Evolutionary conservation across 805 yeast genomes (phyloP).

Genomic region (Torulaspora maleeae): DNA sequence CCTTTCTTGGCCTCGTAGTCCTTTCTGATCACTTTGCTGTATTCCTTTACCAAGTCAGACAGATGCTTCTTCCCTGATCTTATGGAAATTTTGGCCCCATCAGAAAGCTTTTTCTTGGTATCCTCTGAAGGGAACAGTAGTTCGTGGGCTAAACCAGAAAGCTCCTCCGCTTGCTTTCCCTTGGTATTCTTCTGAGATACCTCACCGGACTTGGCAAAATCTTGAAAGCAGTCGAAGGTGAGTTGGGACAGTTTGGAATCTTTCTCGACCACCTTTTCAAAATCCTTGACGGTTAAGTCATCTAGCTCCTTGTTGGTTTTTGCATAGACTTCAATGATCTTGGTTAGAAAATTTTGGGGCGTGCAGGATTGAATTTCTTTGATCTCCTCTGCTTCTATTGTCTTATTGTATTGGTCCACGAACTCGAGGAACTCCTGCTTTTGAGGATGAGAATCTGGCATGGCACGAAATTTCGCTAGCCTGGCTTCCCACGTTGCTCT

Average conservation of each 20-base stretch:
- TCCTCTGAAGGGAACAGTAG: slow-evolving; percentile 23
- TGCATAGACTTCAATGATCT: slow-evolving; percentile 37
- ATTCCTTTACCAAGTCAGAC: slow-evolving; percentile 25
- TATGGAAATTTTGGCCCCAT: slow-evolving; percentile 22
- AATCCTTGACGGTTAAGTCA: slow-evolving; percentile 29
- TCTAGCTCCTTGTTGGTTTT: slow-evolving; percentile 19
- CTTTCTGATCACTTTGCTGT: slow-evolving; percentile 27
- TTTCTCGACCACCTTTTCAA: slow-evolving; percentile 38
- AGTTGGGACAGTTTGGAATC: slow-evolving; percentile 22
- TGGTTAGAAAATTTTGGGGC: slow-evolving; percentile 44
- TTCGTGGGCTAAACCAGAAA: slow-evolving; percentile 12
- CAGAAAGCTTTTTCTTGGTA: slow-evolving; percentile 23
- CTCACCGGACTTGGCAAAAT: slow-evolving; percentile 23
- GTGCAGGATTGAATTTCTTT: slow-evolving; percentile 35
- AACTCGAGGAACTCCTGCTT: slow-evolving; percentile 25
- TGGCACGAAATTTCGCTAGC: slow-evolving; percentile 19
- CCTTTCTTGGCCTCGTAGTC: slow-evolving; percentile 29
- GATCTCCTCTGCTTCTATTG: slow-evolving; percentile 22
- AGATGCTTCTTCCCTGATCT: slow-evolving; percentile 28
- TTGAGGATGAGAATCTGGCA: slow-evolving; percentile 27
- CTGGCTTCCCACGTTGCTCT: slow-evolving; percentile 27
- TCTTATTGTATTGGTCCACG: slow-evolving; percentile 24
- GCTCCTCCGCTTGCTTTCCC: slow-evolving; percentile 15
- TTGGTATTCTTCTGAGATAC: slow-evolving; percentile 12
- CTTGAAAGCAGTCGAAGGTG: slow-evolving; percentile 24